Evolutionary conservation across 2,329 filamentous ascomycete species (phyloP), one percentile per base, ranked within the genome.

Genomic region (Coniochaeta pulveracea): DNA sequence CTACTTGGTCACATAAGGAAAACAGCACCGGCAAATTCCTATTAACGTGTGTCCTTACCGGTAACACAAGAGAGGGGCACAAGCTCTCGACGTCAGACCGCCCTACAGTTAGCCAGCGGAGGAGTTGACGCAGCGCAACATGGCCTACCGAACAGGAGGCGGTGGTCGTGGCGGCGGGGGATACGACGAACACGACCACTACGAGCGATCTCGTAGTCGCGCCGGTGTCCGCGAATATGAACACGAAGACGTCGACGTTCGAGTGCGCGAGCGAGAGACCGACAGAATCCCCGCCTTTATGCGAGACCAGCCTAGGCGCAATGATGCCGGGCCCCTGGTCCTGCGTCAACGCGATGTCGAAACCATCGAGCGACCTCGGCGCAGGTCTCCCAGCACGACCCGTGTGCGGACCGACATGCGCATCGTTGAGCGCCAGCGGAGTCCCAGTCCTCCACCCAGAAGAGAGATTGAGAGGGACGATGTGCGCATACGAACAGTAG

Each of bases 271-370:
- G 14, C 59, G 62, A 27, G 62, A 64, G 35, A 51, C 55, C 27
- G 60, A 63, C 35, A 60, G 64, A 26, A 55, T 62, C 26, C 66
- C 66, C 3, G 55, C 60, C 34, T 73, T 72, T 44, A 50, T 74
- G 37, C 63, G 67, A 32, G 63, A 70, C 3, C 66, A 71, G 25
- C 49, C 42, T 18, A 58, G 66, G 35, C 62, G 62, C 10, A 37
- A 50, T 17, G 69, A 73, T 37, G 52, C 61, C 17, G 69, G 69
- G 3, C 58, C 63, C 23, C 50, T 75, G 45, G 69, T 75, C 12
- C 58, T 75, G 30, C 64, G 70, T 33, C 56, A 66, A 43, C 61
- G 69, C 28, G 68, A 74, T 36, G 57, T 72, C 33, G 70, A 74
- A 54, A 69, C 64, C 1, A 46, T 68, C 38, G 68, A 73, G 47